Conservation (phyloP, 176 grass and related monocot species). For the Cocos nucifera region DNA sequence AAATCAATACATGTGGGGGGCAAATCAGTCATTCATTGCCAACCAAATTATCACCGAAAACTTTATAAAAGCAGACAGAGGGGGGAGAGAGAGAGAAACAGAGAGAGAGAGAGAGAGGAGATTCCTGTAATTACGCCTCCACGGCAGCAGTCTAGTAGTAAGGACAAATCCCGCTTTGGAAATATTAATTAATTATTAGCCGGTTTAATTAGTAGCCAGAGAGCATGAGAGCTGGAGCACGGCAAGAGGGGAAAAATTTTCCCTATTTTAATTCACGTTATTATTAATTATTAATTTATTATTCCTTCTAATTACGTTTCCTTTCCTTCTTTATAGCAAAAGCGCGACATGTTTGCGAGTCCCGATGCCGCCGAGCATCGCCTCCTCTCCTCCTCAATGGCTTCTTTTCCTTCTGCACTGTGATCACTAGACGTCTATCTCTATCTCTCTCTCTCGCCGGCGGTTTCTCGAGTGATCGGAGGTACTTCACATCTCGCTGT, state of each 20-base stretch:
- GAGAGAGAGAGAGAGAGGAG: too few relatives aligned
- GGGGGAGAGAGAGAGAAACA: too few relatives aligned
- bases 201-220: slow-evolving; percentile 33
- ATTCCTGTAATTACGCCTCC: too few relatives aligned
- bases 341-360: slow-evolving; percentile 1
- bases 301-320: neutral
- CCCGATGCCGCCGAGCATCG: neutral
- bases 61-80: too few relatives aligned
- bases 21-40: too few relatives aligned
- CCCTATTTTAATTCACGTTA: slow-evolving; percentile 11
- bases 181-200: slow-evolving; percentile 25
- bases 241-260: slow-evolving; percentile 22
- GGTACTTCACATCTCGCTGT: neutral
- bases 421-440: neutral
- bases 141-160: too few relatives aligned
- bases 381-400: neutral
- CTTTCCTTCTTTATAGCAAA: neutral
- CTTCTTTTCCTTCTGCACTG: neutral
- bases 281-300: slow-evolving; percentile 5
- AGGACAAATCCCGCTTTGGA: neutral
- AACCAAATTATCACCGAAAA: too few relatives aligned
- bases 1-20: too few relatives aligned
- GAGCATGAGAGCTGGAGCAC: slow-evolving; percentile 39
- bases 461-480: neutral
- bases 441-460: neutral